A percentile compares a stretch with the other conserved stretches of the same genome.
These are phyloP conservation scores for Botrytis sinoallii DNA, from an alignment of 2,329 filamentous ascomycete genomes.

Conservation along the genomic window DNA sequence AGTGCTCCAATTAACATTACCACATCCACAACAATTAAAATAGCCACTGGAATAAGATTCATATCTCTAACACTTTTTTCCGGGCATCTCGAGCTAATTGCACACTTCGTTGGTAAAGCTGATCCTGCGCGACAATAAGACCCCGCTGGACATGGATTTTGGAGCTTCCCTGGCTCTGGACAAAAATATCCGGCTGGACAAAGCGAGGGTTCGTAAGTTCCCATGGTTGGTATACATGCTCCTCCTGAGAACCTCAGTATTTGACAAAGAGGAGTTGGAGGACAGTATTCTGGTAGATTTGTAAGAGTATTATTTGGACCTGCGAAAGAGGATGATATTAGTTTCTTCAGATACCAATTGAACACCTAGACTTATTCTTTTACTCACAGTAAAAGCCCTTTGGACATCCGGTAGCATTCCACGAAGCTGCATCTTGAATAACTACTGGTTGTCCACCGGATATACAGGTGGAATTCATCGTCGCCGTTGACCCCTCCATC, in stretches of 20 bases:
- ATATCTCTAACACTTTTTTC: constrained; percentile 44
- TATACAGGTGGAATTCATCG: constrained; percentile 14
- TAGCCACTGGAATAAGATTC: not conserved
- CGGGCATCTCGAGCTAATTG: constrained; percentile 46
- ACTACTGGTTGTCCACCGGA: constrained; percentile 8
- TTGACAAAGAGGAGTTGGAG: constrained; percentile 27
- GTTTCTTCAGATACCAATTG: not conserved
- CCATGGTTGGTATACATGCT: constrained; percentile 24
- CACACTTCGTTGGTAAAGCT: constrained; percentile 47
- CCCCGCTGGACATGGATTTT: constrained; percentile 45
- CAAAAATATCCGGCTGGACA: constrained; percentile 51
- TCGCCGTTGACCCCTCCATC: not conserved
- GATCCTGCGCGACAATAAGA: constrained; percentile 52
- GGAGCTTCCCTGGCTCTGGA: constrained; percentile 43
- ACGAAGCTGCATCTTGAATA: constrained; percentile 13
- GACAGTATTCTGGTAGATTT: constrained; percentile 32
- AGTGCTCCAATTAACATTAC: constrained; percentile 41
- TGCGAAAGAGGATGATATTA: not conserved
- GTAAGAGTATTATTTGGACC: constrained; percentile 15
- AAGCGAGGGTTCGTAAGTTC: constrained; percentile 48
- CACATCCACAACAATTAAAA: constrained; percentile 42
- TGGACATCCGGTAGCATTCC: constrained; percentile 12
- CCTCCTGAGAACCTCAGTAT: constrained; percentile 22
- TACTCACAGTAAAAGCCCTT: constrained; percentile 17
- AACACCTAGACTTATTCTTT: not conserved